A percentile compares a stretch with the other conserved stretches of the same genome.
Evolutionary conservation across 169 alveolate species (phyloP).

Genomic region (Cryptosporidium ubiquitum): DNA sequence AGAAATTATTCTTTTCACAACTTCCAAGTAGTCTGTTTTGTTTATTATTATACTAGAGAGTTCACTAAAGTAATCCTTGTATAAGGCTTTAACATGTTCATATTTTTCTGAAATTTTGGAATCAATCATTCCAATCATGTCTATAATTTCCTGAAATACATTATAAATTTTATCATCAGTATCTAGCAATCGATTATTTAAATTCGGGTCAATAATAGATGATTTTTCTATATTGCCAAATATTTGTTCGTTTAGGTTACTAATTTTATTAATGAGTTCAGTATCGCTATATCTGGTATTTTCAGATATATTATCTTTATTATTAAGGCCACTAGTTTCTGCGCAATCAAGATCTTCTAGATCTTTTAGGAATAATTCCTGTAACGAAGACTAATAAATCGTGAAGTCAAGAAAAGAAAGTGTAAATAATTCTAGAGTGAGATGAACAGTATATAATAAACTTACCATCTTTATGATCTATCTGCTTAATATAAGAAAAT

Average conservation of each 20-base stretch:
- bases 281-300: background rate
- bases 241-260: background rate
- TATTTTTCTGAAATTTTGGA: conserved; percentile 2
- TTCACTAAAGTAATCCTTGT: conserved; percentile 87
- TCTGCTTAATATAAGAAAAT: background rate
- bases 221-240: background rate
- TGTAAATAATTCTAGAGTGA: background rate
- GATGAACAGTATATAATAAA: background rate
- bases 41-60: conserved; percentile 86
- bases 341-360: conserved; percentile 19
- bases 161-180: background rate
- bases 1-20: conserved; percentile 84
- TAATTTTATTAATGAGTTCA: background rate
- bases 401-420: background rate
- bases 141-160: conserved; percentile 35
- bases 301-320: background rate
- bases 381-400: conserved; percentile 10
- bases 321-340: background rate
- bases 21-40: conserved; percentile 88
- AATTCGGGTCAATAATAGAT: background rate
- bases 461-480: conserved; percentile 21
- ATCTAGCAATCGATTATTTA: background rate
- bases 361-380: conserved; percentile 44
- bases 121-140: conserved; percentile 13
- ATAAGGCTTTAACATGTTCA: conserved; percentile 82